phyloP scores from a whole-genome alignment of 2,329 filamentous ascomycete genomes.

The Magnaporthales sp. region DNA sequence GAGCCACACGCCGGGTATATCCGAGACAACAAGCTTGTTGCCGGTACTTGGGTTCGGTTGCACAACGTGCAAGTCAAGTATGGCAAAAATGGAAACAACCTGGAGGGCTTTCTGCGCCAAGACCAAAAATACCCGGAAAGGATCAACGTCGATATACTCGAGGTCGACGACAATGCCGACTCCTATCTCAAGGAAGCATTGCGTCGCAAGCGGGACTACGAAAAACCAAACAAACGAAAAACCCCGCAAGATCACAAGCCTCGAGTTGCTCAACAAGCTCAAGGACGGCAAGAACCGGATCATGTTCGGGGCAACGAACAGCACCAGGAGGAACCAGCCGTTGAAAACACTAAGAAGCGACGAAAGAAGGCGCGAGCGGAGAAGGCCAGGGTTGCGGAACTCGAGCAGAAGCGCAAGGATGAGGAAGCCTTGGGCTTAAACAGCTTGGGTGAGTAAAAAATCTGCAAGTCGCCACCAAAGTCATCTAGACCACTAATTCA shows the following conservation, averaged over 20 bases:
- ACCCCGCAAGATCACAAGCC: slow-evolving; percentile 20
- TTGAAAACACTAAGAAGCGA: slow-evolving; percentile 3
- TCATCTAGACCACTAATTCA: neutral
- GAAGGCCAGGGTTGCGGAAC: slow-evolving; percentile 4
- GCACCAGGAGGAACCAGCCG: slow-evolving; percentile 2
- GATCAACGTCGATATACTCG: slow-evolving; percentile 48
- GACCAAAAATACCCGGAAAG: slow-evolving; percentile 41
- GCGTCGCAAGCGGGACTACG: slow-evolving; percentile 57
- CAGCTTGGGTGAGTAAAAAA: neutral
- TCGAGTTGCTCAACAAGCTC: slow-evolving; percentile 8
- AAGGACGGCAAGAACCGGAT: slow-evolving; percentile 25
- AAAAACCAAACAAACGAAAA: slow-evolving; percentile 33
- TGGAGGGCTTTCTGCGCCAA: slow-evolving; percentile 66
- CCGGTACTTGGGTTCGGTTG: slow-evolving; percentile 56
- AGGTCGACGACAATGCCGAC: slow-evolving; percentile 30
- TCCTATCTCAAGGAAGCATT: slow-evolving; percentile 47
- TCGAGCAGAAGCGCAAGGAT: neutral
- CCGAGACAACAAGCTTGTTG: slow-evolving; percentile 44
- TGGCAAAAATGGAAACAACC: slow-evolving; percentile 37
- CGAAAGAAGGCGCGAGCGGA: neutral
- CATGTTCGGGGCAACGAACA: slow-evolving; percentile 6
- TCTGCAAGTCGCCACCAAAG: neutral
- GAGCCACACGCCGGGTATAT: slow-evolving; percentile 52
- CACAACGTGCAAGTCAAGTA: slow-evolving; percentile 65
- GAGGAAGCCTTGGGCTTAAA: slow-evolving; percentile 1